These are phyloP conservation scores for Aquilaria agallochum DNA, from an alignment of 441 rosid species.

Conservation along the genomic window DNA sequence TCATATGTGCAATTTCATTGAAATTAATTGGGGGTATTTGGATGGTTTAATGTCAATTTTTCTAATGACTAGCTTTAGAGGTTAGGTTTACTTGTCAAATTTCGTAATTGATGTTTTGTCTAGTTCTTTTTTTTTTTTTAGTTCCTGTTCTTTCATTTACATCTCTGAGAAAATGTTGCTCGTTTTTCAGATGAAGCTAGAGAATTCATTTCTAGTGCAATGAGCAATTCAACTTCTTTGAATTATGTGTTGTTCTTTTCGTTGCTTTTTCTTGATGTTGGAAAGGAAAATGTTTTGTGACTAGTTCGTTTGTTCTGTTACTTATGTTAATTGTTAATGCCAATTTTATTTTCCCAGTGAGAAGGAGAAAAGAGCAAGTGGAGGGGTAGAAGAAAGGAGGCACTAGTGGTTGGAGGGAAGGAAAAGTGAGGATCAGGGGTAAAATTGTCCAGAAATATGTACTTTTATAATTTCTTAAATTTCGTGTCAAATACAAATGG, in stretches of 20 bases:
- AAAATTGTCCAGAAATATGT: too few relatives aligned
- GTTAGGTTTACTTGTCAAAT: neutral
- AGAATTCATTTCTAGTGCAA: neutral
- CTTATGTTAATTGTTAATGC: slow-evolving; percentile 1
- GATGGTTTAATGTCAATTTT: neutral
- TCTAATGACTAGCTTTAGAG: too few relatives aligned
- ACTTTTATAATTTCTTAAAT: too few relatives aligned
- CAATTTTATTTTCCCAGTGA: slow-evolving; percentile 28
- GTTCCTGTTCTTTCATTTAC: neutral
- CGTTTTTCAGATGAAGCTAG: neutral
- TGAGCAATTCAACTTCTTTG: neutral
- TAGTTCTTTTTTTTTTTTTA: too few relatives aligned
- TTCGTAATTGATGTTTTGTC: neutral
- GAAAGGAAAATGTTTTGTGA: too few relatives aligned
- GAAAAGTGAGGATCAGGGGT: too few relatives aligned
- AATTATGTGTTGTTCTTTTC: neutral
- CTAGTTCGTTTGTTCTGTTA: neutral
- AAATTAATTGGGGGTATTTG: neutral
- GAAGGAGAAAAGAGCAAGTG: too few relatives aligned
- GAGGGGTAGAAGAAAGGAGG: too few relatives aligned
- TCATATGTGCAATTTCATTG: neutral
- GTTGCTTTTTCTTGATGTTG: neutral
- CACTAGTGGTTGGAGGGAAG: too few relatives aligned
- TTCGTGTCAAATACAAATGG: too few relatives aligned
- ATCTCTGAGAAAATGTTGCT: neutral